Evolutionary conservation across 441 rosid species (phyloP).

Genomic region (Corymbia calophylla): DNA sequence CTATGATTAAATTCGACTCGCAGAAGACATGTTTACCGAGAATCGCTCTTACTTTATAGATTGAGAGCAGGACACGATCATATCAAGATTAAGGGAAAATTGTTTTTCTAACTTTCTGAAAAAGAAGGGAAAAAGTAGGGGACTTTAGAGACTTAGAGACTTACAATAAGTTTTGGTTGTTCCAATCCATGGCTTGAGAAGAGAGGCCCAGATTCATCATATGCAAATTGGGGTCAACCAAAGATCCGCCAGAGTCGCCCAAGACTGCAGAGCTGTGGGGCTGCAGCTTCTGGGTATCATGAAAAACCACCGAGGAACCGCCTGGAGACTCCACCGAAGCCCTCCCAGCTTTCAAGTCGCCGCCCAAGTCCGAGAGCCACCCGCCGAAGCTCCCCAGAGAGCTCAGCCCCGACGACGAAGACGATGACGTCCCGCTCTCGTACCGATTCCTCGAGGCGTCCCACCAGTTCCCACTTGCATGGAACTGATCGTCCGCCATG

Average conservation of each 20-base stretch:
- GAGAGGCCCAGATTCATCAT: conserved; percentile 93
- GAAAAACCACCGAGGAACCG: conserved; percentile 51
- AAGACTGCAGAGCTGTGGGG: conserved; percentile 4
- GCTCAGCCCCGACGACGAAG: conserved; percentile 37
- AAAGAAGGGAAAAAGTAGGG: neutral
- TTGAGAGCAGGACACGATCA: neutral
- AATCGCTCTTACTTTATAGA: neutral
- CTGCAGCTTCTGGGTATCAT: conserved; percentile 38
- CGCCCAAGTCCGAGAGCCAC: conserved; percentile 51
- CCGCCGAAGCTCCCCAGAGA: conserved; percentile 33
- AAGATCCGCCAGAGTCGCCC: conserved; percentile 11
- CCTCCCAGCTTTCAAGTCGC: conserved; percentile 26
- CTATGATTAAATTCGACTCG: neutral
- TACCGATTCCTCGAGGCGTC: conserved; percentile 45
- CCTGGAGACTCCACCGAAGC: conserved; percentile 54
- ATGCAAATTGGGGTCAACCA: conserved; percentile 34
- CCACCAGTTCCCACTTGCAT: conserved; percentile 71
- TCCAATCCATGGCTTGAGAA: conserved; percentile 76
- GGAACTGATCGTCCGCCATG: conserved; percentile 67
- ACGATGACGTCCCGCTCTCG: conserved; percentile 38
- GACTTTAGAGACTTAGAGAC: conserved; percentile 9
- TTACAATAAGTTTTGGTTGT: conserved; percentile 60
- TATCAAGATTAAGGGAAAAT: neutral
- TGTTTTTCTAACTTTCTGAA: neutral
- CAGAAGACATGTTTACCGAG: neutral